Evolutionary conservation across 225 moss, liverwort and hornwort genomes (phyloP).

Genomic region (Pseudoscleropodium purum): DNA sequence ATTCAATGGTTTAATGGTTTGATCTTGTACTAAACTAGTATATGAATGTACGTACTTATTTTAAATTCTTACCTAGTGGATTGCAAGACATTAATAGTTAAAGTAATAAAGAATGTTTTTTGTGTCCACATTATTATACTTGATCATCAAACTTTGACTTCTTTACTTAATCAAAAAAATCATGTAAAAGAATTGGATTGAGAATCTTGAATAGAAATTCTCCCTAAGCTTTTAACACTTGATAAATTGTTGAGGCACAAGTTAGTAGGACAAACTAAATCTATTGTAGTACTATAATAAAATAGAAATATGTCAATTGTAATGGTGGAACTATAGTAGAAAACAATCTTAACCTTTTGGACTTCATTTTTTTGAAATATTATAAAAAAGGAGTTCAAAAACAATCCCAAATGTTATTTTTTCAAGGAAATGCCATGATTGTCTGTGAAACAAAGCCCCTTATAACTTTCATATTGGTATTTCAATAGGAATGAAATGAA

Average conservation of each 20-base stretch:
- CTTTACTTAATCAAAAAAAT: background rate
- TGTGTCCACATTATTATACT: background rate
- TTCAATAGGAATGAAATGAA: background rate
- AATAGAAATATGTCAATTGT: background rate
- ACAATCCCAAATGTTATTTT: background rate
- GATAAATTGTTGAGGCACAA: background rate
- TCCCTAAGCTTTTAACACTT: rapidly evolving
- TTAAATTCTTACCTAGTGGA: background rate
- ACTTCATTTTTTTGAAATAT: background rate
- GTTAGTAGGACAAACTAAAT: background rate
- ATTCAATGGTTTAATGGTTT: background rate
- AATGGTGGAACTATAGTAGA: background rate
- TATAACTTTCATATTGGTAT: background rate
- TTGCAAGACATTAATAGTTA: background rate
- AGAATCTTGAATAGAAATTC: background rate
- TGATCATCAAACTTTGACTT: background rate
- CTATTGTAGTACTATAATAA: background rate
- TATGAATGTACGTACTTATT: background rate
- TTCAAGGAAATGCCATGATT: background rate
- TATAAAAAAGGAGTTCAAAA: background rate
- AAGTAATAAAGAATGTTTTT: background rate
- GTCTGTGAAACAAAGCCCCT: background rate
- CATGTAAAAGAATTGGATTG: background rate
- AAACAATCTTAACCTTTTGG: background rate
- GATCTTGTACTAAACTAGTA: background rate